Base-by-base conservation (phyloP, 306 rosid genomes). In the Fagus sylvatica region DNA sequence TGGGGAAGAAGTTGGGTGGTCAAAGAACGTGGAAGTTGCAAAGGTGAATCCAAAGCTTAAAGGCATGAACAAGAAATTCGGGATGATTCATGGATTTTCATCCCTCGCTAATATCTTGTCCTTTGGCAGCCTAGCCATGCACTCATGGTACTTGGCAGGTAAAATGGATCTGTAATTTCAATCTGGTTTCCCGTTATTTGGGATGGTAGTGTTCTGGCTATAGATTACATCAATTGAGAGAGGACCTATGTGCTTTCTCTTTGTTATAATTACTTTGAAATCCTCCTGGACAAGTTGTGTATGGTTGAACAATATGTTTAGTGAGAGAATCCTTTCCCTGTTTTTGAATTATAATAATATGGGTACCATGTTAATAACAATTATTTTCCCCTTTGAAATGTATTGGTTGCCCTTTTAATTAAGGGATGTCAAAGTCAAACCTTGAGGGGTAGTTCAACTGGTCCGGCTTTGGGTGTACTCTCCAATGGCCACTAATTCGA, bases 11-110 rank as follows among this genome's bases (percentile, higher is more conserved):
- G 85, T 91, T 71, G 99, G 99, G 76, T 84, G 96, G 98, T 86
- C 97, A 33, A 96, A 96, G 82, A 96, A 93, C 75, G 92, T 91
- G 76, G 92, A 93, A 81, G 98, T 90, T 53, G 98, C 99, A 33
- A 91, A 93, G 82, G 83, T 43, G 78, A 91, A 96, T 72, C 97
- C 99, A 37, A 89, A 93, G 85, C 97, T 96, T 60, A 90, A 91
- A 62, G 96, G 97, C 62, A 93, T 96, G 96, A 93, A 96, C 75
- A 96, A 96, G 93, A 96, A 93, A 77, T 96, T 96, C 22, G 99
- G 99, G 75, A 93, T 96, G 99, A 89, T 96, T 86, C 99, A 96
- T 72, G 99, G 99, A 43, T 79, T 96, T 59, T 96, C 99, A 61
- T 93, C 99, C 42, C 97, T 96, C 30, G 98, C 99, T 30, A 96